phyloP scores from a whole-genome alignment of 805 yeast genomes.

The Grigorovia jiainica region DNA sequence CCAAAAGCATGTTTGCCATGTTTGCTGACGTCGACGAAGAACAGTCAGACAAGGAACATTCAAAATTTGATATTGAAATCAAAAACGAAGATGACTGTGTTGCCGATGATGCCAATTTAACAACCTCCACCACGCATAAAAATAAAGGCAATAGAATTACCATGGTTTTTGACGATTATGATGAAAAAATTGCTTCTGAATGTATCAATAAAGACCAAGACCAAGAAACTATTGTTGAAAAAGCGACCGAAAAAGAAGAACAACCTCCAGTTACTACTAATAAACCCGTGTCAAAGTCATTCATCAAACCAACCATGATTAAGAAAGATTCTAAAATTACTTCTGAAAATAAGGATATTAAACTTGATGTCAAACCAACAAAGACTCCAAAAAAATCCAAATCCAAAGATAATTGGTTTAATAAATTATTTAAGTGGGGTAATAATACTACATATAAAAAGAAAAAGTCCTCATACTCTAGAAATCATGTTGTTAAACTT shows the following conservation, averaged over 20 bases:
- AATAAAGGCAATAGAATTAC: slow-evolving; percentile 20
- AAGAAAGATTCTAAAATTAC: neutral
- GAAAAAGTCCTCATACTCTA: slow-evolving; percentile 7
- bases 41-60: neutral
- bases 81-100: neutral
- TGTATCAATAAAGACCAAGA: neutral
- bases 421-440: slow-evolving; percentile 14
- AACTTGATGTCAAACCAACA: neutral
- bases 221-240: neutral
- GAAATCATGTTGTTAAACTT: slow-evolving; percentile 17
- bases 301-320: too few relatives aligned
- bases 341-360: neutral
- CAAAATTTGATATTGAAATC: neutral
- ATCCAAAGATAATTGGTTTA: slow-evolving; percentile 17
- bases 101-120: neutral
- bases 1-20: slow-evolving; percentile 14
- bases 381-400: neutral
- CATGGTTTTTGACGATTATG: slow-evolving; percentile 23
- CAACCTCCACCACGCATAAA: too few relatives aligned
- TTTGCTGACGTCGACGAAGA: slow-evolving; percentile 15
- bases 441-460: slow-evolving; percentile 2
- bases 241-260: neutral
- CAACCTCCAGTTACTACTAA: neutral
- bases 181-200: slow-evolving; percentile 9
- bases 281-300: too few relatives aligned